A percentile compares a stretch with the other conserved stretches of the same genome.
Conservation (phyloP, 106 monocot species). For the Hemerocallis citrina region DNA sequence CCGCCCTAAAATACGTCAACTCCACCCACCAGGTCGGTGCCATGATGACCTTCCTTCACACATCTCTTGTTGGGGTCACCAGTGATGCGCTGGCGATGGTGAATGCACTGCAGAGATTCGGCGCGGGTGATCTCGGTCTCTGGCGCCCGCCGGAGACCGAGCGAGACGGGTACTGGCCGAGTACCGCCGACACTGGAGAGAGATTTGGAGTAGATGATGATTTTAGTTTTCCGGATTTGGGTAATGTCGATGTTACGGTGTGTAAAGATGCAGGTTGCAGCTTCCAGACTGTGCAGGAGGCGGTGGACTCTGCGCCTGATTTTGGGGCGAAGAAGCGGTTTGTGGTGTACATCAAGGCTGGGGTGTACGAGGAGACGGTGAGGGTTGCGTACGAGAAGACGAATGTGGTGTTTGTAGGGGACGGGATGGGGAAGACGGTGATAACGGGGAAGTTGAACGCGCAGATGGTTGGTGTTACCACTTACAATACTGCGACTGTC, state of each 20-base stretch:
- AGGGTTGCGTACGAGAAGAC: conserved; percentile 77
- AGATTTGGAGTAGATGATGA: neutral
- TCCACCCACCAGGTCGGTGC: conserved; percentile 31
- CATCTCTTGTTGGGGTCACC: conserved; percentile 14
- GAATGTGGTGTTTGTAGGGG: conserved; percentile 61
- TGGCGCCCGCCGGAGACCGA: conserved; percentile 72
- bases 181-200: neutral
- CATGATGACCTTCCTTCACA: conserved; percentile 34
- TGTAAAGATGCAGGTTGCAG: conserved; percentile 37
- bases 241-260: conserved; percentile 36
- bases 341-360: conserved; percentile 57
- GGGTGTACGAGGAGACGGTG: conserved; percentile 70
- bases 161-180: conserved; percentile 69
- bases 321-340: conserved; percentile 19
- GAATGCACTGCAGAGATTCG: conserved; percentile 34
- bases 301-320: conserved; percentile 58
- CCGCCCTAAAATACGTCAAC: conserved; percentile 67
- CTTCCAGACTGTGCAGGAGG: conserved; percentile 55
- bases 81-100: conserved; percentile 49
- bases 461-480: conserved; percentile 58
- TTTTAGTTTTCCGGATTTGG: conserved; percentile 4
- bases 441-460: conserved; percentile 63
- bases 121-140: conserved; percentile 18
- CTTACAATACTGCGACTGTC: conserved; percentile 83
- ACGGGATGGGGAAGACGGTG: conserved; percentile 74